phyloP scores from a whole-genome alignment of 495 filamentous ascomycete species.

The Thermochaetoides thermophila region DNA sequence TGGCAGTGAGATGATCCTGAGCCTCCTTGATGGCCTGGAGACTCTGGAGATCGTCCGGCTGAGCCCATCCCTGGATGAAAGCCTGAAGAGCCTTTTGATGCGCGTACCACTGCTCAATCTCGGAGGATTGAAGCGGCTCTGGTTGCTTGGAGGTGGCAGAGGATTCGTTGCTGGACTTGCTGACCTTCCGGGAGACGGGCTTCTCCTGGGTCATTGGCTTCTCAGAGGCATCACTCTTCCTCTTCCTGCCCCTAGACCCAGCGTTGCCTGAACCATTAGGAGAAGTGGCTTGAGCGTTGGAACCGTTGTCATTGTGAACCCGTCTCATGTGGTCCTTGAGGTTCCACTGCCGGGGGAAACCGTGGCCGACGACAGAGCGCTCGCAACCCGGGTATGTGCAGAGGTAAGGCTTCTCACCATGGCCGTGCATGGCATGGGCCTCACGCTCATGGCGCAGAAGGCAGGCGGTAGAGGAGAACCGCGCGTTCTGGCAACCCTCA shows the following conservation, averaged over 20 bases:
- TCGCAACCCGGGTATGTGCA: conserved; percentile 78
- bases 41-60: conserved; percentile 30
- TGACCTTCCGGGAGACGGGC: conserved; percentile 27
- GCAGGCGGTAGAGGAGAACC: conserved; percentile 87
- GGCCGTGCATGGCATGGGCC: conserved; percentile 86
- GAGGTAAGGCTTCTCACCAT: conserved; percentile 77
- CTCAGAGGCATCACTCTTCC: conserved; percentile 31
- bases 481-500: conserved; percentile 56
- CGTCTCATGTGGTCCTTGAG: conserved; percentile 87
- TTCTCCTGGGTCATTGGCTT: conserved; percentile 21
- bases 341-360: conserved; percentile 89
- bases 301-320: conserved; percentile 64
- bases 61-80: conserved; percentile 26
- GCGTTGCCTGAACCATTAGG: conserved; percentile 19
- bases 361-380: conserved; percentile 59
- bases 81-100: conserved; percentile 32
- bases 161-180: conserved; percentile 15
- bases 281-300: conserved; percentile 21
- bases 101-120: conserved; percentile 32
- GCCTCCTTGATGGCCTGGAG: conserved; percentile 30
- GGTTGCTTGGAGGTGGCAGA: conserved; percentile 14
- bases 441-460: conserved; percentile 90
- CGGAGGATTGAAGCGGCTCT: conserved; percentile 16
- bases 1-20: conserved; percentile 28
- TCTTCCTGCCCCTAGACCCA: conserved; percentile 30